Evolutionary conservation across 495 filamentous ascomycete species (phyloP).

Genomic region (Coniosporium apollinis): DNA sequence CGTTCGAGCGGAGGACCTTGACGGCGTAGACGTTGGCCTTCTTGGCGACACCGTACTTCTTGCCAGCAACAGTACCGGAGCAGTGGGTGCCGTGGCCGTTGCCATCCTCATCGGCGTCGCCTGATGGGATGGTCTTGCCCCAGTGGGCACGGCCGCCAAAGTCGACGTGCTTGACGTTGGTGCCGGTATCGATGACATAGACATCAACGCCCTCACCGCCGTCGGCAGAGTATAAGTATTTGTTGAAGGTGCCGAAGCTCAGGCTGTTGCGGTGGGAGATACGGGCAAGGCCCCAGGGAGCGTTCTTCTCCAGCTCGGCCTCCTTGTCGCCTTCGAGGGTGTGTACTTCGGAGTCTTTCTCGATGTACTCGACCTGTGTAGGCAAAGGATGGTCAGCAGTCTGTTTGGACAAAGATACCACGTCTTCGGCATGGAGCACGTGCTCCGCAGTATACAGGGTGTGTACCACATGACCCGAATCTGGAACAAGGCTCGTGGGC

Average conservation of each 20-base stretch:
- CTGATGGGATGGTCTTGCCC: conserved; percentile 85
- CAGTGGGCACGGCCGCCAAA: conserved; percentile 90
- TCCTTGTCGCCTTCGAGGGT: conserved; percentile 36
- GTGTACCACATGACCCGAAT: too few species aligned
- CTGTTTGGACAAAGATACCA: too few species aligned
- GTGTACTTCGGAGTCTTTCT: conserved; percentile 83
- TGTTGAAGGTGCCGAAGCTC: conserved; percentile 86
- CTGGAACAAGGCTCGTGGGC: too few species aligned
- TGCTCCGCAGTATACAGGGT: too few species aligned
- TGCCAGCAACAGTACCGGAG: conserved; percentile 92
- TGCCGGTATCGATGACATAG: conserved; percentile 97
- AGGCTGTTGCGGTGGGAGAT: conserved; percentile 85
- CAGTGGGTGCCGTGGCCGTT: conserved; percentile 99
- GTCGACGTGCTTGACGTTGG: conserved; percentile 84
- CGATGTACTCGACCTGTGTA: conserved; percentile 92
- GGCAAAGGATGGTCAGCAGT: too few species aligned
- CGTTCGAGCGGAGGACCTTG: conserved; percentile 95
- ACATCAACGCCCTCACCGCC: conserved; percentile 97
- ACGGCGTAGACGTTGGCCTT: conserved; percentile 93
- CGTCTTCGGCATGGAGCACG: too few species aligned
- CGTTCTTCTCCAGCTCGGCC: conserved; percentile 60
- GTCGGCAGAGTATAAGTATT: conserved; percentile 82
- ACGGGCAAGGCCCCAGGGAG: conserved; percentile 95
- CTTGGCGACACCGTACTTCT: conserved; percentile 99
- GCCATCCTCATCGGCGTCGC: conserved; percentile 79